phyloP scores from a whole-genome alignment of 1,284 basidiomycete species.

The Trichosporon faecale region DNA sequence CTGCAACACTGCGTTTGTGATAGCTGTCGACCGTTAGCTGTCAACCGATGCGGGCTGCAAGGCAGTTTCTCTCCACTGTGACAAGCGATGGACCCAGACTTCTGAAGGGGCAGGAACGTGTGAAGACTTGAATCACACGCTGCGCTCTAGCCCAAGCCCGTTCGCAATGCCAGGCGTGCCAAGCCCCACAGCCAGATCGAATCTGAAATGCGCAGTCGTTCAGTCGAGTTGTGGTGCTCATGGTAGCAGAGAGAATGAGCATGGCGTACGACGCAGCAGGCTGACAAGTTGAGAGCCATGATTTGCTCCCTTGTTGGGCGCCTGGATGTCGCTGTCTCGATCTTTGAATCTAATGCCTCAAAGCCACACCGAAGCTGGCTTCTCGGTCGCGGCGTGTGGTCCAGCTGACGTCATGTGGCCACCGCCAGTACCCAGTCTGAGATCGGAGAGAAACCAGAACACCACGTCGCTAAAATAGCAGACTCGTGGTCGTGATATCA shows the following conservation, averaged over 20 bases:
- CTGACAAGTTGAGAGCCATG: not conserved
- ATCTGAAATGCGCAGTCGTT: not conserved
- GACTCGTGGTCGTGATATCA: not conserved
- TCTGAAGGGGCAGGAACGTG: not conserved
- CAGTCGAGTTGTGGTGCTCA: not conserved
- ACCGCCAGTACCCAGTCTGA: too few relatives aligned
- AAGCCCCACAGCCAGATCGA: not conserved
- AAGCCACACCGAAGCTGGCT: not conserved
- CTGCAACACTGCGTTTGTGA: too few relatives aligned
- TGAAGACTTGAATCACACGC: not conserved
- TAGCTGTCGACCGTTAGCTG: too few relatives aligned
- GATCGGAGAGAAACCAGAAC: not conserved
- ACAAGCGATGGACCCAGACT: too few relatives aligned
- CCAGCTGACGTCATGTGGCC: not conserved
- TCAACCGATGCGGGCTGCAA: too few relatives aligned
- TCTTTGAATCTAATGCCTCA: not conserved
- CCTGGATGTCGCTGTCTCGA: not conserved
- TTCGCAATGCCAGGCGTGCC: not conserved
- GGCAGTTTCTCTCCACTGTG: too few relatives aligned
- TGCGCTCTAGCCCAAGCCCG: not conserved
- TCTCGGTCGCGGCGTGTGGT: not conserved
- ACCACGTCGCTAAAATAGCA: not conserved
- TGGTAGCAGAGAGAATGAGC: not conserved
- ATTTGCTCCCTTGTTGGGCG: not conserved
- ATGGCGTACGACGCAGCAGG: not conserved